Percentiles rank a stretch among this genome's conserved stretches.
Evolutionary conservation across 768 basidiomycete genomes (phyloP).

Genomic region (Baorangia bicolor): DNA sequence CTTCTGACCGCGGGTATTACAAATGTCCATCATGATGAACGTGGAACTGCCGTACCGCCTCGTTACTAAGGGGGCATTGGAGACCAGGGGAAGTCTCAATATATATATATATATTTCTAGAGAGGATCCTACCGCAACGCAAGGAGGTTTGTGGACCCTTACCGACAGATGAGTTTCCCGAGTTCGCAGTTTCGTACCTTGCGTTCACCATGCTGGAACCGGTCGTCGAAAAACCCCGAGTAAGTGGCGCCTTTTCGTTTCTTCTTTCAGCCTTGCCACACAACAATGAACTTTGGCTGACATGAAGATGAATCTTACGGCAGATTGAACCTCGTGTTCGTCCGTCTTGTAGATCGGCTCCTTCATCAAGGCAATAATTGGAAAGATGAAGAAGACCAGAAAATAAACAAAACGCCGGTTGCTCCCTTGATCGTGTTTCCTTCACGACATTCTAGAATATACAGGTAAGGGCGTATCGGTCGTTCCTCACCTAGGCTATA

Average conservation of each 20-base stretch:
- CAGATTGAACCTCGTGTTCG: no score
- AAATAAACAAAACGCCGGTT: background rate
- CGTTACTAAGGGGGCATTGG: background rate
- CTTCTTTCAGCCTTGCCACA: no score
- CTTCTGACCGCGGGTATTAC: conserved; percentile 4
- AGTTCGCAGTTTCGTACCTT: background rate
- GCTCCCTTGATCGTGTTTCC: background rate
- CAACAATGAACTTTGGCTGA: background rate
- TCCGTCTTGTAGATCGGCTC: no score
- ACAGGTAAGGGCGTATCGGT: background rate
- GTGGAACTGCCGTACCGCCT: conserved; percentile 1
- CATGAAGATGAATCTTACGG: background rate
- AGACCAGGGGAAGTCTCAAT: background rate
- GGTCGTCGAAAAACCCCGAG: no score
- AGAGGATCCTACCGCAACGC: background rate
- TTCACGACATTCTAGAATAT: background rate
- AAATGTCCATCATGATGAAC: background rate
- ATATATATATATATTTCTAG: background rate
- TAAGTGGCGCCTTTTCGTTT: no score
- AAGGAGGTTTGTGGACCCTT: background rate
- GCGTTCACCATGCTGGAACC: background rate
- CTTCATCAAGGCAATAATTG: background rate
- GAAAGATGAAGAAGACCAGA: no score
- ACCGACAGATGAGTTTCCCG: background rate
- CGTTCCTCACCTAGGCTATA: background rate